Evolutionary conservation across 176 grass and related monocot species (phyloP), one percentile per base, ranked within the genome.

Genomic region (Cenchrus americanus): DNA sequence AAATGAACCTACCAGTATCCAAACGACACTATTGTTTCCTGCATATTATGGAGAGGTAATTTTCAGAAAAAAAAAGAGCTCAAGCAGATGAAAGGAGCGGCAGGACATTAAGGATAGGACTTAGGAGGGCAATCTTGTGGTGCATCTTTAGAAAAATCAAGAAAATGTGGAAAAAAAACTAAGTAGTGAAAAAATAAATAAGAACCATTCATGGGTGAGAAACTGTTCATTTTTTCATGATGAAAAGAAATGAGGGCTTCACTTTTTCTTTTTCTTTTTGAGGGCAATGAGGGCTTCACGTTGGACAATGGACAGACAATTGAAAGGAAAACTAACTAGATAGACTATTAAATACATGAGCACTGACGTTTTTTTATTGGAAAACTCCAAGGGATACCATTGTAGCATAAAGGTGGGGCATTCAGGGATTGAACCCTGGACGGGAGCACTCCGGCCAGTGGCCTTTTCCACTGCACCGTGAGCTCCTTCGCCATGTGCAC

Each of bases 1-100:
- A 74, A 81, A 69, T 66, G 89, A 76, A 67, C 94, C 89, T 79
- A 97, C 19, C 54, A 92, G 40, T 86, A 97, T 94, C 89, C 91
- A 91, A 69, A 91, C 8, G 64, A 94, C 6, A 1, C 62, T 84
- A 62, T 71, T 68, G 27, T 74, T 86, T 75, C 89, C 94, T 97
- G 81, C 43, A 57, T 26, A 86, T 75, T 51, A 57, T 17, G 24
- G 55, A 83, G 24, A 83, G 18, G 26, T 77, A 30, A 80, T 50
- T 47, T 13, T 41, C 49, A 62, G 30, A 14, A 53, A 40, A 51
- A 62, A 60, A 62, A 60, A 10, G 3, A 32, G 19, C 54, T 21
- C 26, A 81, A 54, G 9, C 7, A 24, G 54, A 71, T 55, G 54
- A 73, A 69, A 85, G 42, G 10, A 84, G 66, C 15, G 47, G 17